Evolutionary conservation across 495 filamentous ascomycete genomes (phyloP), one percentile per base, ranked within the genome.

Genomic region (Talaromyces borbonicus): DNA sequence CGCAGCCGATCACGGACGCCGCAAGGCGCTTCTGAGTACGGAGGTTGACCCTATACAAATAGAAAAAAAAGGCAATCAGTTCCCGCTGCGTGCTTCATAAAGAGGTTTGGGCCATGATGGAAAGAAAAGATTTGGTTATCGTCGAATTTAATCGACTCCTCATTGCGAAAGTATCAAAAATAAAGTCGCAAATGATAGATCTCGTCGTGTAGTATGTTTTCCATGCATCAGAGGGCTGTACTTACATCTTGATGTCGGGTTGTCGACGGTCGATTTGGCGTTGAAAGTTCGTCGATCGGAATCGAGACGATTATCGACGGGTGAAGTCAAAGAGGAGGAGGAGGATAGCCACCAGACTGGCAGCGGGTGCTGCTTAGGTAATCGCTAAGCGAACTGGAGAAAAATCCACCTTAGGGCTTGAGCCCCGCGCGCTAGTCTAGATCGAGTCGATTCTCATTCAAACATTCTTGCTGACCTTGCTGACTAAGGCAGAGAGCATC

Each of bases 21-120:
- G 92, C 93, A 61, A 98, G 90, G 74, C 93, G 90, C 83, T 99
- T 99, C 80, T 99, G 92, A 63, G 92, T 98, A 69, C 83, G 83
- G 67, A 98, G 88, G 69, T 97, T 98, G 81, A 96, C 90, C 93
- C 92, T 98, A 66, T 58, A 46, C 23, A 49, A 44, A 38, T 45
- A 50, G 52, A 60, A 59, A 33, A 31, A 30, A 14, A 16, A n/a
- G n/a, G n/a, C n/a, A n/a, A 26, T 49, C 47, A 49, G 47, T 26
- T 19, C 18, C 47, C 18, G 37, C 20, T 16, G 15, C 12, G 16
- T 39, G 1, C n/a, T 38, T 22, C 7, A 18, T n/a, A 15, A 16
- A 32, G 23, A n/a, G n/a, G n/a, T n/a, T n/a, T n/a, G n/a, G n/a
- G n/a, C n/a, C n/a, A n/a, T n/a, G n/a, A n/a, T n/a, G n/a, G n/a